Evolutionary conservation across 1,284 basidiomycete species (phyloP), one percentile per base, ranked within the genome.

Genomic region (Pseudozyma hubeiensis): DNA sequence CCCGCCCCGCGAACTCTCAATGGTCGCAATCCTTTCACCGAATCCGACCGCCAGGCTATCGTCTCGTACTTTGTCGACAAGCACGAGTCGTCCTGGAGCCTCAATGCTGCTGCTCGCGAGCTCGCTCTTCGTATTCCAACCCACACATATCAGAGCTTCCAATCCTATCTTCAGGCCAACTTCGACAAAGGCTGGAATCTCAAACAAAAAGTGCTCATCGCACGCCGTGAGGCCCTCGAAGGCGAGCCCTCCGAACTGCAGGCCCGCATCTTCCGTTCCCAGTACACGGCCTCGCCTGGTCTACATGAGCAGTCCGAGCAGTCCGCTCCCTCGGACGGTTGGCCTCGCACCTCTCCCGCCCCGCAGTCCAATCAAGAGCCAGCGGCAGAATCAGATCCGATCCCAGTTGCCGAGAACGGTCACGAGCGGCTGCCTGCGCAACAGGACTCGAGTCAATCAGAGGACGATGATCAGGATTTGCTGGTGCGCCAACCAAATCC

Each of bases 101-200:
- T 78, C 46, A 77, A 74, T 35, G 53, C 62, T 8, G 60, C 75
- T 7, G 73, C 78, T 7, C 54, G 57, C 33, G 53, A 64, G 19
- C 61, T 80, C 6, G 65, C 73, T 14, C 40, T 45, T 6, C 43
- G 24, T 41, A 48, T 61, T 7, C 71, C 73, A 7, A 47, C 57
- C 11, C 78, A 80, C 48, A 62, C 67, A n/a, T 48, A 59, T 11
- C n/a, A 43, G 13, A 78, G 76, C 62, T 78, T 64, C 39, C 76
- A 75, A 37, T 53, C 74, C 29, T 77, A 68, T 49, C 53, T 78
- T 5, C 73, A 74, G 33, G 43, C 48, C 43, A 78, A 78, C 48
- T 63, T 76, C 37, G 64, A 65, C 8, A 64, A 46, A 47, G 59
- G 59, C 24, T 66, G 59, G 72, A 70, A 70, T 19, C 64, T 75